These are phyloP conservation scores for Jasminum sambac DNA, from an alignment of 257 asterid species.

Conservation along the genomic window DNA sequence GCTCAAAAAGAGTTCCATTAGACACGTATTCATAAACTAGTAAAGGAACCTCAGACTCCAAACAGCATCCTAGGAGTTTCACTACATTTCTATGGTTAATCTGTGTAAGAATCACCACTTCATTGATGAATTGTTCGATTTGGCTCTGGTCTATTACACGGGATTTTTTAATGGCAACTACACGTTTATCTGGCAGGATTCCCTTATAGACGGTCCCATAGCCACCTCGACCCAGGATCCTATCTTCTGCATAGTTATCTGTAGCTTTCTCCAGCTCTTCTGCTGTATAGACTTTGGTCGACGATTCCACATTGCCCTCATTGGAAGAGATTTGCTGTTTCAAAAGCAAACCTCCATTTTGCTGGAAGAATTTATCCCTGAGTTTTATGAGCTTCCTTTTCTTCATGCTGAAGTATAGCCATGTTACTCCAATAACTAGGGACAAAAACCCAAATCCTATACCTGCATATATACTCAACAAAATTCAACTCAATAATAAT, in stretches of 20 bases:
- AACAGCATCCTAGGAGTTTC: conserved; percentile 73
- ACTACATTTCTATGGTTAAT: conserved; percentile 75
- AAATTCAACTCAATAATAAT: neutral
- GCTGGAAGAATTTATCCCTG: conserved; percentile 66
- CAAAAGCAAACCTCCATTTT: conserved; percentile 66
- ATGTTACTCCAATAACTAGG: conserved; percentile 42
- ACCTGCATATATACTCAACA: conserved; percentile 40
- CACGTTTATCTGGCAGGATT: conserved; percentile 43
- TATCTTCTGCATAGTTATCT: conserved; percentile 50
- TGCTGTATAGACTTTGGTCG: conserved; percentile 54
- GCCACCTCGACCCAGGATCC: conserved; percentile 76
- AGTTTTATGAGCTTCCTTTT: conserved; percentile 44
- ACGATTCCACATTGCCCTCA: conserved; percentile 44
- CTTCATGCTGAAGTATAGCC: conserved; percentile 56
- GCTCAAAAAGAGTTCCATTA: conserved; percentile 56
- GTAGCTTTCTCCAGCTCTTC: conserved; percentile 63
- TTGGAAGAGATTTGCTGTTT: conserved; percentile 56
- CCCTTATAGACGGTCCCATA: conserved; percentile 76
- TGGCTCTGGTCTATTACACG: conserved; percentile 56
- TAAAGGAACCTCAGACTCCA: conserved; percentile 70
- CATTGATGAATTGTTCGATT: conserved; percentile 73
- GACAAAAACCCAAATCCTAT: conserved; percentile 63
- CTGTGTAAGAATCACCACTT: conserved; percentile 71
- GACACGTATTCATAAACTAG: conserved; percentile 71
- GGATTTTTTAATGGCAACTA: conserved; percentile 74